Evolutionary conservation across 306 rosid genomes (phyloP).

Genomic region (Sphenostylis stenocarpa): DNA sequence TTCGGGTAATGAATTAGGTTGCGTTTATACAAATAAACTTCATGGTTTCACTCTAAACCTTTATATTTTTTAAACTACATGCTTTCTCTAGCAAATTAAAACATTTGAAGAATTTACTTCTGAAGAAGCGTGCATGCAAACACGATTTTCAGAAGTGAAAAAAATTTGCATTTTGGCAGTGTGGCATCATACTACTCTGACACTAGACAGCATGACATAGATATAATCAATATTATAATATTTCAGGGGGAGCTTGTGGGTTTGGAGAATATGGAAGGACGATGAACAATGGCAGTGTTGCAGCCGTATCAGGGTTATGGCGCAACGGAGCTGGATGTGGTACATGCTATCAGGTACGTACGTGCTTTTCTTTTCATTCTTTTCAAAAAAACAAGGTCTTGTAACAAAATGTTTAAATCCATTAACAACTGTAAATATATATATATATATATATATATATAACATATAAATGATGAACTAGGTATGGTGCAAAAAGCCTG

Average conservation of each 20-base stretch:
- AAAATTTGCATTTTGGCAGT: background rate
- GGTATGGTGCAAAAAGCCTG: constrained; percentile 39
- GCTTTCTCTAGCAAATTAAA: too few species aligned
- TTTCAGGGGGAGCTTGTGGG: constrained; percentile 88
- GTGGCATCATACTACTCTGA: too few species aligned
- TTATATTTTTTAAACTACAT: too few species aligned
- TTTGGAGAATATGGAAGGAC: constrained; percentile 76
- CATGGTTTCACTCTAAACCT: too few species aligned
- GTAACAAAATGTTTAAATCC: too few species aligned
- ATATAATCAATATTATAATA: background rate
- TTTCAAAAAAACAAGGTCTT: background rate
- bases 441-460: too few species aligned
- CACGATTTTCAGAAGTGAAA: too few species aligned
- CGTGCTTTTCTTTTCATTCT: background rate
- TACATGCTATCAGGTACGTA: constrained; percentile 77
- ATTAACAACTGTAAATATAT: too few species aligned
- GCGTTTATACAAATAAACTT: too few species aligned
- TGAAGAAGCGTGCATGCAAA: too few species aligned
- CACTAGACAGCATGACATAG: background rate
- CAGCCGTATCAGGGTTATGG: constrained; percentile 68
- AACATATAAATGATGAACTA: constrained; percentile 9
- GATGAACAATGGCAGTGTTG: constrained; percentile 64
- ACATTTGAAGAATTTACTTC: too few species aligned
- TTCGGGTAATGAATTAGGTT: too few species aligned
- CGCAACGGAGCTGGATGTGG: constrained; percentile 82